Evolutionary conservation across 306 rosid species (phyloP).

Genomic region (Hylodesmum podocarpum): DNA sequence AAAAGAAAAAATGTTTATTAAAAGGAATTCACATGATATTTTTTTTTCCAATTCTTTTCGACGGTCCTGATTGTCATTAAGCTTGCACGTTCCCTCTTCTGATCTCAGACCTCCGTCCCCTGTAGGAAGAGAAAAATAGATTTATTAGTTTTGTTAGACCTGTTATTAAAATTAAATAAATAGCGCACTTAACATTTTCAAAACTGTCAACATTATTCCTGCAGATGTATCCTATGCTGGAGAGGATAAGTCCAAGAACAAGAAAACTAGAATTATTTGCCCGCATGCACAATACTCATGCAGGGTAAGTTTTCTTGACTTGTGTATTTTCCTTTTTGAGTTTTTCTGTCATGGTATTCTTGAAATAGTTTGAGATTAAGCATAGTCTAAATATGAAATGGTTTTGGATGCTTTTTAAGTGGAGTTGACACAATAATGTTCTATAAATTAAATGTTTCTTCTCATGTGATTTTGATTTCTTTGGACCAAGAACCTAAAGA

Average conservation of each 20-base stretch:
- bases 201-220: constrained; percentile 16
- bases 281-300: constrained; percentile 99
- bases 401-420: constrained; percentile 4
- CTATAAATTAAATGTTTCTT: constrained; percentile 17
- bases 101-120: background rate
- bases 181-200: constrained; percentile 7
- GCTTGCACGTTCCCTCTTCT: constrained; percentile 1
- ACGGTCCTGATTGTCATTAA: background rate
- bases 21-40: background rate
- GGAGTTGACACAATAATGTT: background rate
- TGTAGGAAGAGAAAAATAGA: background rate
- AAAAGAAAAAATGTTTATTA: background rate
- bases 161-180: constrained; percentile 15
- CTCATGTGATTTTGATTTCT: constrained; percentile 2
- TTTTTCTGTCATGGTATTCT: background rate
- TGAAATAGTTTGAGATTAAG: background rate
- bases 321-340: background rate
- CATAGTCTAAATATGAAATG: background rate
- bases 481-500: background rate
- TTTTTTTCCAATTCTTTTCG: background rate
- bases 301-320: constrained; percentile 67
- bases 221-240: constrained; percentile 97
- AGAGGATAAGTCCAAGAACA: constrained; percentile 97
- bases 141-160: background rate
- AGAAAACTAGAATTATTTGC: constrained; percentile 97